Evolutionary conservation across 306 rosid genomes (phyloP).

Genomic region (Elaeagnus macrophylla): DNA sequence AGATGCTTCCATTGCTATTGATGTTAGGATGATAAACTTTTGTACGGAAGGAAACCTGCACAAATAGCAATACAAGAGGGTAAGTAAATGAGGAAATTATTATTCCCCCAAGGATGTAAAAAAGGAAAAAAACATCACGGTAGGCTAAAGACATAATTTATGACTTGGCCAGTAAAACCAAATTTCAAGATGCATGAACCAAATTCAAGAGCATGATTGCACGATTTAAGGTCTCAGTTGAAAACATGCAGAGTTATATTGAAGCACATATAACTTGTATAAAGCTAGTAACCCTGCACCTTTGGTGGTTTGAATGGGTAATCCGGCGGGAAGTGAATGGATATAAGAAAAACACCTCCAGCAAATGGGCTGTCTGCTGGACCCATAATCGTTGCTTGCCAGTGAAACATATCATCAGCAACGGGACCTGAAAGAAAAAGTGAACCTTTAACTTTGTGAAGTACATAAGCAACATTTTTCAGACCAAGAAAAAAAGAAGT

Average conservation of each 20-base stretch:
- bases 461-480: no score
- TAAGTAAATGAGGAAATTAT: no score
- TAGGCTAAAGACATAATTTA: no score
- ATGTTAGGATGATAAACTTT: slow-evolving; percentile 50
- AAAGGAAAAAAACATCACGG: no score
- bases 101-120: no score
- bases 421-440: slow-evolving; percentile 24
- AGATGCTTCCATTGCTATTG: slow-evolving; percentile 48
- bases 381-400: slow-evolving; percentile 60
- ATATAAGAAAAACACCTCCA: slow-evolving; percentile 50
- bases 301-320: slow-evolving; percentile 56
- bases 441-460: no score
- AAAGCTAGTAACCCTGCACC: slow-evolving; percentile 13
- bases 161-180: no score
- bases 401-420: slow-evolving; percentile 44
- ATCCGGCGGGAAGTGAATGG: slow-evolving; percentile 56
- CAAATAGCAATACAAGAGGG: background rate
- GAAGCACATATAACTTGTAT: background rate
- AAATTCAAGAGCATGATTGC: no score
- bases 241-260: background rate
- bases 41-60: slow-evolving; percentile 47
- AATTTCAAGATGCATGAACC: no score
- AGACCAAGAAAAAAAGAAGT: no score
- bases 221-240: no score
- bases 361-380: slow-evolving; percentile 48